Evolutionary conservation across 192 early-diverging fungal species (phyloP).

Genomic region (Coemansia sp.): DNA sequence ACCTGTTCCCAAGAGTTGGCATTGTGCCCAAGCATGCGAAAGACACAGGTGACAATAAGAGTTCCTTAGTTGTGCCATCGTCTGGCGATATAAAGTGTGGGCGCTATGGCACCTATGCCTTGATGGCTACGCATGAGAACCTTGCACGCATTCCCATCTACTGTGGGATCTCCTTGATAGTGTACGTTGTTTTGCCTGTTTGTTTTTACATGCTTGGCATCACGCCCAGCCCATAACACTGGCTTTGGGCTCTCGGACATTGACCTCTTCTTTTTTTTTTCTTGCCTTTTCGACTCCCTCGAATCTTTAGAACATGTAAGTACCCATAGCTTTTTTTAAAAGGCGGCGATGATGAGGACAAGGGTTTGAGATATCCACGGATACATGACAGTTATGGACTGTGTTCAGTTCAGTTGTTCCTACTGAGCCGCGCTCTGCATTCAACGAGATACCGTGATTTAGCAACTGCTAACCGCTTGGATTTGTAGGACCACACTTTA

Average conservation of each 20-base stretch:
- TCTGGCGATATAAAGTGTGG: constrained; percentile 14
- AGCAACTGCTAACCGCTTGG: no score
- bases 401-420: constrained; percentile 31
- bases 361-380: constrained; percentile 8
- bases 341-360: constrained; percentile 23
- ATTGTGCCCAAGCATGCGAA: neutral
- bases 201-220: constrained; percentile 24
- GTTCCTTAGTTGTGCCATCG: constrained; percentile 15
- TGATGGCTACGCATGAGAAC: constrained; percentile 47
- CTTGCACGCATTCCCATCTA: constrained; percentile 52
- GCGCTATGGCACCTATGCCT: constrained; percentile 38
- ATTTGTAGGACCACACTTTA: no score
- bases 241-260: neutral
- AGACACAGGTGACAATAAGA: constrained; percentile 5
- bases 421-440: constrained; percentile 18
- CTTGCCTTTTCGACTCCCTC: neutral
- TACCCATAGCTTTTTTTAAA: no score
- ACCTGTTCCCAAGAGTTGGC: constrained; percentile 1
- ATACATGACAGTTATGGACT: constrained; percentile 29
- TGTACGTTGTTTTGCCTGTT: constrained; percentile 22
- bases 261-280: neutral
- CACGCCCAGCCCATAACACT: constrained; percentile 14
- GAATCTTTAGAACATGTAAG: neutral
- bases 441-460: neutral
- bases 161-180: constrained; percentile 34